Evolutionary conservation across 139 green algal species (phyloP), one percentile per base, ranked within the genome.

Genomic region (Picochlorum sp.): DNA sequence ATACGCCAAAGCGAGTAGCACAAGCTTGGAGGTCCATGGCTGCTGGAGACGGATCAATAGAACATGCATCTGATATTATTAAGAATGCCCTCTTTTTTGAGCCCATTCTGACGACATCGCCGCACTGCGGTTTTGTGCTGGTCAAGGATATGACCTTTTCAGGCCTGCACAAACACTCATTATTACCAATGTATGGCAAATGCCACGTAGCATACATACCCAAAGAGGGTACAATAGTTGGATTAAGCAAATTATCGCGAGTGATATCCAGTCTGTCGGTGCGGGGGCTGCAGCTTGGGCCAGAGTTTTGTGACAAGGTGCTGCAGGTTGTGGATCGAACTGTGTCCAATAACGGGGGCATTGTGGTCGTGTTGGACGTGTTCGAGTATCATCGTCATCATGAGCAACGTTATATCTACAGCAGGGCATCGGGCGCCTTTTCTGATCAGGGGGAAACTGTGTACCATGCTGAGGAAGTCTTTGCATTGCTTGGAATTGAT

Each of bases 141-240:
- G 88, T 98, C 24, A 75, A 86, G 2, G 90, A 97, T 73, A 92
- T 99, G 34, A 84, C 94, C 16, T 92, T 97, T 62, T 85, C 88
- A 4, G 85, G 82, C n/a, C 85, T 85, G 1, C 87, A 70, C 45
- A 67, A 84, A 62, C 59, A 68, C 23, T 85, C 68, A 15, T 77
- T 99, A 24, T 82, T 97, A 49, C 94, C 94, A 3, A 97, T 98
- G 70, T 83, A 92, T 61, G 88, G 95, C 11, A 77, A 79, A 16
- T 82, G 65, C 57, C 90, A 98, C 79, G 82, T 98, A 9, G 92
- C 79, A 0, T 99, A 99, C 68, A 68, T 95, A 15, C 93, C 93
- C 0, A 47, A 66, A 5, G 23, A 81, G 16, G 85, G 85, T 9
- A 79, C 87, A 6, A 84, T 96, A 14, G 63, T 95, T 45, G 89